Evolutionary conservation across 345 rosid species (phyloP).

Genomic region (Salix dunnii): DNA sequence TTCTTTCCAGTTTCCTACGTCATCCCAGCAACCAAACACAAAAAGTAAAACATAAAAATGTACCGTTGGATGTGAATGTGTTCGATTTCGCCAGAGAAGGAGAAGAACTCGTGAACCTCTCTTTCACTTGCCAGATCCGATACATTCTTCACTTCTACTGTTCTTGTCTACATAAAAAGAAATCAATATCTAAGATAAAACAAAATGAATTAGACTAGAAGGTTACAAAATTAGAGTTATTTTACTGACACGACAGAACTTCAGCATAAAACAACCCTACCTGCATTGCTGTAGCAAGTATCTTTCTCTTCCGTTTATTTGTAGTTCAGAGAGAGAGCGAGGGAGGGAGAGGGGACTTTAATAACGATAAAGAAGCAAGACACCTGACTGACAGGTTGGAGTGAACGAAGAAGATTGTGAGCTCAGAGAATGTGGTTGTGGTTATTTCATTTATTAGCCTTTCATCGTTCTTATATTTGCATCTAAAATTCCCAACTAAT

Average conservation of each 20-base stretch:
- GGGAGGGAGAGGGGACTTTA: neutral
- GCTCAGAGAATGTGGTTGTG: neutral
- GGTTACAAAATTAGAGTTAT: neutral
- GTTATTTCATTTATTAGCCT: constrained; percentile 11
- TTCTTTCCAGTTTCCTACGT: no score
- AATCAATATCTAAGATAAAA: neutral
- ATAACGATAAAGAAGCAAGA: neutral
- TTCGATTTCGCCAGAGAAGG: constrained; percentile 73
- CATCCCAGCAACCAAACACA: neutral
- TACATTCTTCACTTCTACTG: constrained; percentile 68
- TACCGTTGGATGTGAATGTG: neutral
- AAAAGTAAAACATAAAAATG: neutral
- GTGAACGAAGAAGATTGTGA: neutral
- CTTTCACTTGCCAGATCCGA: constrained; percentile 97
- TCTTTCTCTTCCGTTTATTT: neutral
- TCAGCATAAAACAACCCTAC: constrained; percentile 5
- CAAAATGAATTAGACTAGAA: neutral
- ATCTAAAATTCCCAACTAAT: neutral
- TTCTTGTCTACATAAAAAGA: constrained; percentile 49
- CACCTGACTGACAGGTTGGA: constrained; percentile 14
- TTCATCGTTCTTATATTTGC: neutral
- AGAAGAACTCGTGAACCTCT: constrained; percentile 99
- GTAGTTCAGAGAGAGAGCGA: neutral
- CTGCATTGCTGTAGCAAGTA: constrained; percentile 7
- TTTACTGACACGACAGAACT: neutral